Evolutionary conservation across 2,329 filamentous ascomycete species (phyloP), one percentile per base, ranked within the genome.

Genomic region (Aspergillus pseudoglaucus): DNA sequence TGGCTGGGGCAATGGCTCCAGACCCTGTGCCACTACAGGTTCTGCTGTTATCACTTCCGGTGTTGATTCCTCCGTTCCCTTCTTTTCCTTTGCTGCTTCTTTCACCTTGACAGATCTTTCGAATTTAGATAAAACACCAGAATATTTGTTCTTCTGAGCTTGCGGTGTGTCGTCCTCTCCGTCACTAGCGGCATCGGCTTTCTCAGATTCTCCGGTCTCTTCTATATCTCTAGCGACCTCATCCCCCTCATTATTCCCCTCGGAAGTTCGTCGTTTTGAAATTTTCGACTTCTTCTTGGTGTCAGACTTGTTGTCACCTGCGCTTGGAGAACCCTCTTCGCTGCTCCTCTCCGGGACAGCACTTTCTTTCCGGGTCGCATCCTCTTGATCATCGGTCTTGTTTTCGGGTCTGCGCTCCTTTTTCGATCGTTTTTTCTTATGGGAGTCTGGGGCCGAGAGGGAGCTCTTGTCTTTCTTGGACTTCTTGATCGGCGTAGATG

Each of bases 1-100:
- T 17, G 65, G 90, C 57, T 95, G 90, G 6, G 90, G 90, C 17
- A 95, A 74, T 6, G 89, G 90, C 47, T 86, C 82, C 1, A 97
- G 75, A 18, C 88, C 88, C 63, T 67, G 53, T 9, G 64, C 64
- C 47, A 65, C 53, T 6, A 70, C 59, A 33, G 66, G 57, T 49
- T 66, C 61, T 12, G 58, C 59, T 23, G 53, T 47, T 39, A 44
- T 17, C 38, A 39, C 25, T 35, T 33, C 15, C 18, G 41, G 41
- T 49, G 22, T 32, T 48, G 17, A 25, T 6, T 20, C 38, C 4
- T 55, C 49, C 3, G 46, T 51, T 3, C 41, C 23, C 22, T 53
- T 49, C 43, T 56, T 48, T 15, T 35, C 25, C 45, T 61, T 59
- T 4, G 50, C 46, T 15, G 18, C 46, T 53, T 27, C 51, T 48